Base-by-base conservation (phyloP, 2,329 filamentous ascomycete genomes). In the Fusarium falciforme region DNA sequence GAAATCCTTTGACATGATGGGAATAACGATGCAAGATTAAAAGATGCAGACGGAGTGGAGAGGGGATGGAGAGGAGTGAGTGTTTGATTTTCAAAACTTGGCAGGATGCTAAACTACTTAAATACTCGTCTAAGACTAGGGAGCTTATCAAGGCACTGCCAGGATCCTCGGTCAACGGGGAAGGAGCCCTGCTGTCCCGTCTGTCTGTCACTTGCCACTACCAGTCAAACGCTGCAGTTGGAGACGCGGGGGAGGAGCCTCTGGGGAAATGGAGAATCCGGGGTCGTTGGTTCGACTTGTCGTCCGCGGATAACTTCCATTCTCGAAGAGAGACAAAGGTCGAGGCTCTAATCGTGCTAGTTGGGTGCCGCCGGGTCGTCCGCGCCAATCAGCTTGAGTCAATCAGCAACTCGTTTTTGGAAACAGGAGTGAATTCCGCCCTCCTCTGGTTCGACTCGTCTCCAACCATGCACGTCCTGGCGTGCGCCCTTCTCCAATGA, bases 241-340 rank as follows among this genome's bases (percentile, higher is more conserved):
- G 55, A 58, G 55, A 58, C 55, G 55, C 55, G 55, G 55, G 55
- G 55, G 35, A 58, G 54, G 55, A 58, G 16, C 35, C 33, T 57
- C 55, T 58, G 55, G 55, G 55, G 55, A 58, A 36, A 58, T 58
- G 35, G 55, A 58, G 55, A 58, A 58, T 58, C 55, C 22, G 55
- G 55, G 55, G 55, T 58, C 14, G 14, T 31, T 47, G n/a, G n/a
- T 14, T 44, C 11, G 29, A 9, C 42, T 27, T 57, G 55, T 35
- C 33, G 16, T 36, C n/a, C 55, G 55, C 55, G 55, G 35, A 40
- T 38, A 58, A 38, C 55, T 58, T 58, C 55, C 55, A 36, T 58
- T 58, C 55, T 58, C 8, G 35, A n/a, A 40, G 33, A 57, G 20
- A 38, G 5, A 20, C 14, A 22, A 22, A 27, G 33, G 27, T 40